Base-by-base conservation (phyloP, 2,329 filamentous ascomycete genomes). In the Pyrenophora seminiperda region DNA sequence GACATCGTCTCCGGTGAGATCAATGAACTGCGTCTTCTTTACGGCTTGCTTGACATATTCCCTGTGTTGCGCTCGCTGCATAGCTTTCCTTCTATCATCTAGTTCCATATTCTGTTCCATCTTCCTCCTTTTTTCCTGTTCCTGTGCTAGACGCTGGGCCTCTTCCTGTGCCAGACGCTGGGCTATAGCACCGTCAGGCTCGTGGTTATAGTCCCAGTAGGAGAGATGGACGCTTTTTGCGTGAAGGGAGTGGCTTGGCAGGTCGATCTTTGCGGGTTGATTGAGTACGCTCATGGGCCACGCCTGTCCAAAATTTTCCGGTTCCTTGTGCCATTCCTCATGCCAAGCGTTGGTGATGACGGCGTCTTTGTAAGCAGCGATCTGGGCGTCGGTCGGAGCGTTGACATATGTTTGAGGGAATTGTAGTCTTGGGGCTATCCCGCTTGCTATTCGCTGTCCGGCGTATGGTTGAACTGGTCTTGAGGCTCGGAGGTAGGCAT, bases 141-240 rank as follows among this genome's bases (percentile, higher is more conserved):
- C 22, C 19, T 17, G 9, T 44, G 9, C 17, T n/a, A 41, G 14
- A 2, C 50, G 50, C 32, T 53, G 50, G 14, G 41, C 31, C 15
- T n/a, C 13, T 36, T 33, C 22, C 19, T 17, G 9, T 44, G 9
- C 17, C 15, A 41, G 14, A 2, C 50, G 50, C 32, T 53, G 50
- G 14, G 41, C 31, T 6, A 20, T 24, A 7, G 42, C 18, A 13
- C 53, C 53, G 15, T 40, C 18, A 27, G 53, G 50, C 17, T 50
- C 42, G 20, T 53, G 34, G 34, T 41, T 17, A 6, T 24, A 33
- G 37, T 50, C 43, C 37, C 47, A 56, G 24, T 56, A 46, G 14
- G 34, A 33, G 3, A 56, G 34, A 15, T 42, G 30, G 2, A 44
- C 36, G 4, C n/a, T 19, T 17, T 38, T 33, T 1, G 50, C 36